Conservation (phyloP, 78 protist genomes). For the Salpingoeca rosetta region DNA sequence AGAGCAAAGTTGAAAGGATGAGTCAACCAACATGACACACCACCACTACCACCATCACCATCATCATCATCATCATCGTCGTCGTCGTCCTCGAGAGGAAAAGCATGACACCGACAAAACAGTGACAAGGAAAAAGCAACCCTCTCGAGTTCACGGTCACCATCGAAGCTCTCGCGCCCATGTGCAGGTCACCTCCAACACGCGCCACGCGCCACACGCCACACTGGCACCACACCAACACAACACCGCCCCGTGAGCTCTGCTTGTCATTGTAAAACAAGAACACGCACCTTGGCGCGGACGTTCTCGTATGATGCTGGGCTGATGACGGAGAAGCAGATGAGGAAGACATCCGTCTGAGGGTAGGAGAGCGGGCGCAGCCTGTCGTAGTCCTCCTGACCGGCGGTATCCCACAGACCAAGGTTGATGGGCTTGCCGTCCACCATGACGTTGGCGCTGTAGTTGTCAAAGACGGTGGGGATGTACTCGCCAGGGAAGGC, state of each 20-base stretch:
- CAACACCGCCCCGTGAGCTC: not conserved
- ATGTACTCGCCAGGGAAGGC: conserved; percentile 78
- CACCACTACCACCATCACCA: too few species aligned
- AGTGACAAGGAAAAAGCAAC: too few species aligned
- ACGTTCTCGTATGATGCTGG: conserved; percentile 72
- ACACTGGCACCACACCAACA: not conserved
- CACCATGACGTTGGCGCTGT: conserved; percentile 72
- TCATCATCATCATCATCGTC: not conserved
- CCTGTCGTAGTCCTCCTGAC: conserved; percentile 95
- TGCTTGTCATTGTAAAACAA: too few species aligned
- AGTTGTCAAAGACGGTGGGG: conserved; percentile 77
- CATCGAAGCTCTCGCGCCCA: too few species aligned
- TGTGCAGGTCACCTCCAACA: too few species aligned
- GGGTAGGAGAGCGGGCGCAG: conserved; percentile 90
- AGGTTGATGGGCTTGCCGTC: conserved; percentile 72
- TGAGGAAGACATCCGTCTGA: conserved; percentile 76
- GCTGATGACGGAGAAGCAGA: conserved; percentile 61
- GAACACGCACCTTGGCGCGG: conserved; percentile 9
- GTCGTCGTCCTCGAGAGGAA: not conserved
- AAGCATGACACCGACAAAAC: too few species aligned
- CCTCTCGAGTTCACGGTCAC: too few species aligned
- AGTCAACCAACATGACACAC: not conserved
- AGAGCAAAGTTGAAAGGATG: not conserved
- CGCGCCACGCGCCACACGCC: too few species aligned
- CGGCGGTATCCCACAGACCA: conserved; percentile 96